These are phyloP conservation scores for Lophiostoma macrostomum DNA, from an alignment of 495 filamentous ascomycete genomes.

Conservation along the genomic window DNA sequence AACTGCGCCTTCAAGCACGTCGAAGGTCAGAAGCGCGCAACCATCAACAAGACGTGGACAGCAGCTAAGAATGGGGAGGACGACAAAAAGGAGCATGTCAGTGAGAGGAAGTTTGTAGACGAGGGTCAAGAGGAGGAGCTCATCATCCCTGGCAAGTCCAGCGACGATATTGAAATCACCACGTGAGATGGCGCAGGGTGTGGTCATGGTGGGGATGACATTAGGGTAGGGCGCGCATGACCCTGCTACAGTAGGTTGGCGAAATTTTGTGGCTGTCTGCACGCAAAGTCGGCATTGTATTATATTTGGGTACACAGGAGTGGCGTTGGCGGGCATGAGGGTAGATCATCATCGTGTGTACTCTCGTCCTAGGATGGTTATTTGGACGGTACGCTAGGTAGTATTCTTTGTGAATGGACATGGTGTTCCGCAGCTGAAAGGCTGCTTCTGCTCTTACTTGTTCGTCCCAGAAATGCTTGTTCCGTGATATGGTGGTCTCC, in stretches of 20 bases:
- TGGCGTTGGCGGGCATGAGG: too few species aligned
- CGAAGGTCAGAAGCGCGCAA: constrained; percentile 79
- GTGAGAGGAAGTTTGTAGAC: constrained; percentile 87
- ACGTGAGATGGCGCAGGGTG: constrained; percentile 6
- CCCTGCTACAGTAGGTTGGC: not conserved
- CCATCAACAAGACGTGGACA: constrained; percentile 89
- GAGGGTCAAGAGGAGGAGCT: constrained; percentile 67
- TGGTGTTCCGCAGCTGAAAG: not conserved
- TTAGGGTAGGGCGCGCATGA: not conserved
- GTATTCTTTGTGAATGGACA: too few species aligned
- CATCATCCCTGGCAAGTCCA: constrained; percentile 60
- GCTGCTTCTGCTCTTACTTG: constrained; percentile 7
- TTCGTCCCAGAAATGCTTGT: not conserved
- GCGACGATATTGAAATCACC: constrained; percentile 33
- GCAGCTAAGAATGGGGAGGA: constrained; percentile 35
- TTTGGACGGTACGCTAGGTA: too few species aligned
- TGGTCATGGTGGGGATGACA: not conserved
- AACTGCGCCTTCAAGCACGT: constrained; percentile 85
- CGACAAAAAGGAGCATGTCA: constrained; percentile 62
- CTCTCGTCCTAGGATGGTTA: too few species aligned
- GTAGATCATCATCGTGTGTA: too few species aligned
- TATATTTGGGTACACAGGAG: constrained; percentile 1
- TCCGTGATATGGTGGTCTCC: too few species aligned
- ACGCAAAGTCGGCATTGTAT: constrained; percentile 8
- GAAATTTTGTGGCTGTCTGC: not conserved